Evolutionary conservation across 805 yeast genomes (phyloP), one percentile per base, ranked within the genome.

Genomic region (Maudiozyma barnettii): DNA sequence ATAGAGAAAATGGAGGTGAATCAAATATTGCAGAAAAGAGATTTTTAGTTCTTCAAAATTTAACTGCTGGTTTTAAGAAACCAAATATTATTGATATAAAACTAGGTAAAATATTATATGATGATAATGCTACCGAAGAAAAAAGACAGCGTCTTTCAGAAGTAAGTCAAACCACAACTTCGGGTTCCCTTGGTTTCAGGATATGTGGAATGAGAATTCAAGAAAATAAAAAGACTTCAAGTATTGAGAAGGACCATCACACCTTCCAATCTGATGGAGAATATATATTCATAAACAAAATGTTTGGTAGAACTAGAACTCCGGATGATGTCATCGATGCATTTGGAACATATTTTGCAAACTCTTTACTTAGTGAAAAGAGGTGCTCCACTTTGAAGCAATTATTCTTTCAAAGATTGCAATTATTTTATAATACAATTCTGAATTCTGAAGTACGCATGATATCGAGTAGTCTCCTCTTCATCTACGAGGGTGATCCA

Each of bases 81-180:
- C 97, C 98, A 0, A 76, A 84, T 46, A 74, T 93, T 1, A 57
- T 91, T 51, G 99, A 91, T 61, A 77, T 91, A 42, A 91, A 91
- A 61, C 69, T 91, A 3, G 99, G 99, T 0, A 64, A 78, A 5
- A 59, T 73, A 9, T 66, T 91, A 35, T 79, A 82, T 55, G 98
- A 91, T 63, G 77, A 73, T 5, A 54, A 57, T 13, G 79, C 86
- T 1, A 51, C 76, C 2, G 59, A 54, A 0, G 95, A 79, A 26
- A 91, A 93, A 57, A 71, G 65, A 14, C 65, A 65, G 44, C 63
- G 98, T 39, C 66, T 91, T 57, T 67, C 65, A 26, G 65, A 71
- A 22, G 96, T 93, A 0, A 76, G 93, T 41, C 59, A 66, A 1
- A 49, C 68, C 0, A 91, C 98, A 1, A 91, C 98, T 0, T 82